Conservation (phyloP, 129 eudicot species). For the Rutidosis leptorrhynchoides region DNA sequence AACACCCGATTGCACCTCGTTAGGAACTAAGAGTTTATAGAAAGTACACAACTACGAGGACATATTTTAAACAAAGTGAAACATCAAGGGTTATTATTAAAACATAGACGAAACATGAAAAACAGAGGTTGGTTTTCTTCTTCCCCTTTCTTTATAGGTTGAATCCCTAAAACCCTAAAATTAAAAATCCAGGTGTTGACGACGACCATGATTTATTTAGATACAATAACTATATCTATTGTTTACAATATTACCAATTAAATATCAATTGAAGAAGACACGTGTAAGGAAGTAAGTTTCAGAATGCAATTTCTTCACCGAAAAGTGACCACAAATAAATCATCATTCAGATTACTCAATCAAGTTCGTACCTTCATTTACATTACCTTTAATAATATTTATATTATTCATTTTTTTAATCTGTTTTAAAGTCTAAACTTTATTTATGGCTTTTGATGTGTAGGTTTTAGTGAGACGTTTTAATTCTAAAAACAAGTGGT, state of each 20-base stretch:
- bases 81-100: constrained; percentile 13
- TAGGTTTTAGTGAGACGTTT: constrained; percentile 30
- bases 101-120: neutral
- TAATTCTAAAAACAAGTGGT: constrained; percentile 39
- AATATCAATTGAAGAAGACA: neutral
- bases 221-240: neutral
- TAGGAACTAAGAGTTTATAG: too few species aligned
- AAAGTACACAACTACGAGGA: neutral
- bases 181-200: constrained; percentile 15
- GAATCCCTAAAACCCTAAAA: constrained; percentile 18
- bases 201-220: neutral
- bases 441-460: constrained; percentile 2
- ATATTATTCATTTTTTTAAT: neutral
- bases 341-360: constrained; percentile 37
- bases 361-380: constrained; percentile 42
- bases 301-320: constrained; percentile 49
- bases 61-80: neutral
- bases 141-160: neutral
- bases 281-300: constrained; percentile 17
- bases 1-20: too few species aligned
- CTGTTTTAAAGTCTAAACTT: neutral
- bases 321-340: constrained; percentile 29
- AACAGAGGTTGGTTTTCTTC: neutral
- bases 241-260: neutral
- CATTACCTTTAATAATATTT: neutral